Percentiles rank a stretch among this genome's conserved stretches.
Evolutionary conservation across 805 yeast genomes (phyloP).

Genomic region (Wickerhamiella spandovensis): DNA sequence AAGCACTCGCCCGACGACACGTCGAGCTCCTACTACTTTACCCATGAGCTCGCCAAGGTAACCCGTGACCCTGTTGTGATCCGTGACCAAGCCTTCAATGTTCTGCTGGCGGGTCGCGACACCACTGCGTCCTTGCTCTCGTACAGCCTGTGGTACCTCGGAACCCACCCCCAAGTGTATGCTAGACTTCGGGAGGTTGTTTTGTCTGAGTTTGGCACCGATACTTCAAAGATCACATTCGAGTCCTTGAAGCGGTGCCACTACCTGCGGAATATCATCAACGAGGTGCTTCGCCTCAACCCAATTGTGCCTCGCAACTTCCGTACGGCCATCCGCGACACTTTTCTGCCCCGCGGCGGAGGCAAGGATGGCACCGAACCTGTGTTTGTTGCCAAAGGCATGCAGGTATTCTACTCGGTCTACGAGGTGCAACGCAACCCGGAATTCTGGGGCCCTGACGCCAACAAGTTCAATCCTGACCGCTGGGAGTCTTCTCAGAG

Average conservation of each 20-base stretch:
- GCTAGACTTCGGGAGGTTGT: slow-evolving; percentile 24
- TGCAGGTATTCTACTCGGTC: slow-evolving; percentile 26
- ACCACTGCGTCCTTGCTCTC: slow-evolving; percentile 37
- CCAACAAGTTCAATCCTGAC: slow-evolving; percentile 31
- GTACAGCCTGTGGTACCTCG: slow-evolving; percentile 30
- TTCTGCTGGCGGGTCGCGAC: slow-evolving; percentile 37
- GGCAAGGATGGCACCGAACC: slow-evolving; percentile 28
- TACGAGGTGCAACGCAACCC: slow-evolving; percentile 31
- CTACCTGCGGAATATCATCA: slow-evolving; percentile 32
- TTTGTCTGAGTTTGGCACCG: slow-evolving; percentile 11
- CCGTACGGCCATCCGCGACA: slow-evolving; percentile 30
- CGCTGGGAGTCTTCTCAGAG: slow-evolving; percentile 29
- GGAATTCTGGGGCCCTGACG: slow-evolving; percentile 31
- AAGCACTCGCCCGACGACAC: slow-evolving; percentile 15
- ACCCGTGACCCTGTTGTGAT: slow-evolving; percentile 32
- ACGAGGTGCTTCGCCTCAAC: slow-evolving; percentile 33
- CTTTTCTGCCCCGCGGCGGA: slow-evolving; percentile 40
- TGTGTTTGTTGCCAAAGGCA: slow-evolving; percentile 30
- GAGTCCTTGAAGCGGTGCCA: slow-evolving; percentile 32
- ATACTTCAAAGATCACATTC: slow-evolving; percentile 21
- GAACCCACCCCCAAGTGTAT: slow-evolving; percentile 30
- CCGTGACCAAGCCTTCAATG: slow-evolving; percentile 35
- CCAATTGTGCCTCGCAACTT: slow-evolving; percentile 36
- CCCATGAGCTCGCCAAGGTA: slow-evolving; percentile 33
- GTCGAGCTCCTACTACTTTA: slow-evolving; percentile 24